Evolutionary conservation across 2,329 filamentous ascomycete species (phyloP).

Genomic region (Trichoderma afroharzianum): DNA sequence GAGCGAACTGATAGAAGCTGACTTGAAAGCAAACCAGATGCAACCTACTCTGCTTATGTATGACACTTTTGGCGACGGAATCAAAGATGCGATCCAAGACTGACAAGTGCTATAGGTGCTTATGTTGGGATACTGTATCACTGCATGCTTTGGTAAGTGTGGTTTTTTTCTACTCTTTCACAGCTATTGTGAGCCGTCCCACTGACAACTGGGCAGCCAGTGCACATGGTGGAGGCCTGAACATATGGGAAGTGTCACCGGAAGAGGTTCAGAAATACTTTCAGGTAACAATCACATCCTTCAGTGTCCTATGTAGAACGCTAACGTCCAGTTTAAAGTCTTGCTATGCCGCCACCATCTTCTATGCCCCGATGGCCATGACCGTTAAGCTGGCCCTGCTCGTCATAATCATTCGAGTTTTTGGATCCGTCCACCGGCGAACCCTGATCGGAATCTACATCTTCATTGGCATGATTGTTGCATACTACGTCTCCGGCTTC

Average conservation of each 20-base stretch:
- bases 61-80: not conserved
- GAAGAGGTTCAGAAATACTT: constrained; percentile 31
- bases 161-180: not conserved
- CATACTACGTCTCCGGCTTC: constrained; percentile 39
- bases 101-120: constrained; percentile 22
- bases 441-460: constrained; percentile 36
- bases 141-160: constrained; percentile 23
- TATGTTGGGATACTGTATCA: constrained; percentile 28
- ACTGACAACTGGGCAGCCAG: constrained; percentile 19
- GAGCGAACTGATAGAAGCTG: not conserved
- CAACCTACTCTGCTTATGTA: constrained; percentile 23
- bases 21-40: constrained; percentile 16
- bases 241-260: constrained; percentile 32
- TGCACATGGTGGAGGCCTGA: constrained; percentile 35
- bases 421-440: constrained; percentile 38
- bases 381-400: constrained; percentile 43
- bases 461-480: constrained; percentile 35
- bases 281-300: constrained; percentile 27
- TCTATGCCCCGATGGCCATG: constrained; percentile 43
- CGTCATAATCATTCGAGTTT: constrained; percentile 42
- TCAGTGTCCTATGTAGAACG: not conserved
- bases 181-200: not conserved
- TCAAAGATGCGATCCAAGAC: not conserved
- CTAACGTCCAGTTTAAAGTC: constrained; percentile 26
- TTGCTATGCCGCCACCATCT: constrained; percentile 41